Base-by-base conservation (phyloP, 129 eudicot species). In the Arctium minus region DNA sequence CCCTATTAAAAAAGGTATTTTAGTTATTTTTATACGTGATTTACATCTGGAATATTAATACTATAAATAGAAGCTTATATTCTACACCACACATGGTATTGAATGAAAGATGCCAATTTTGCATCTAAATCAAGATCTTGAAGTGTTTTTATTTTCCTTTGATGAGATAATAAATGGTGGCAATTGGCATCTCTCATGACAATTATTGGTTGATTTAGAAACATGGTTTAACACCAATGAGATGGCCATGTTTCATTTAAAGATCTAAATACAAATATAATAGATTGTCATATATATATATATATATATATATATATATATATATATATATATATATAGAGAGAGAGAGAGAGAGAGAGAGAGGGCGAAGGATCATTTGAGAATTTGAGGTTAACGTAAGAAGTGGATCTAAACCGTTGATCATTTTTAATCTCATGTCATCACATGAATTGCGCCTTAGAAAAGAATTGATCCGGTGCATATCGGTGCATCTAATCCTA, bases 101-200 rank as follows among this genome's bases (percentile, higher is more conserved):
- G 35, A 60, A 60, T 60, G 68, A 0, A 70, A 73, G 78, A 83
- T 83, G 78, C 73, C 77, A 5, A 83, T 50, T 60, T 77, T 76
- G 78, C 82, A 83, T 83, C 74, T 83, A 83, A 77, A 83, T 83
- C 86, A 60, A 83, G 73, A 83, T 83, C 86, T 53, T 77, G 64
- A 72, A 83, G 73, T 72, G 29, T 60, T 36, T 68, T 4, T 75
- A 70, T 79, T 75, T 18, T 17, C 29, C 18, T 22, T 76, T 50
- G 70, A 76, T 76, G 81, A 76, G 72, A 71, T 31, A 75, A 72
- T 35, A 82, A 78, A 78, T 83, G 79, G 67, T 22, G 27, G 27
- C 27, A 33, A 33, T 33, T 83, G 83, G 86, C 78, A 78, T 83
- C 83, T 72, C 53, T 78, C 69, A 65, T 72, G 83, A 48, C 78